Conservation (phyloP, 345 rosid species). For the Gossypioides kirkii region DNA sequence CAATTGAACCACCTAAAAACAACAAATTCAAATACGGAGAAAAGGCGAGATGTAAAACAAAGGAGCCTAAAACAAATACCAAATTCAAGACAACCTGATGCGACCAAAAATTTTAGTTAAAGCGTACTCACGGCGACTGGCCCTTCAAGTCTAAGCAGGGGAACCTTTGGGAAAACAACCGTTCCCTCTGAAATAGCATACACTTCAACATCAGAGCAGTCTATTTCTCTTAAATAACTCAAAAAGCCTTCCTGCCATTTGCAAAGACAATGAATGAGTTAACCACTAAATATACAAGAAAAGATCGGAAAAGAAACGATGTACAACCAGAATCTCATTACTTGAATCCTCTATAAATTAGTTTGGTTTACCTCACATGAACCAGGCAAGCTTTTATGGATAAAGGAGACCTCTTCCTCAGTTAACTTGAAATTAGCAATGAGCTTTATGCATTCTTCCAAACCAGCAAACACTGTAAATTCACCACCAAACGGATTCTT, state of each 20-base stretch:
- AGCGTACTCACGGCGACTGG: slow-evolving; percentile 79
- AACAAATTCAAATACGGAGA: slow-evolving; percentile 2
- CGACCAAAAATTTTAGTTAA: slow-evolving; percentile 6
- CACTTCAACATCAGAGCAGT: slow-evolving; percentile 86
- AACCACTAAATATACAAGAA: slow-evolving; percentile 8
- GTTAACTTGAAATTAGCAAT: slow-evolving; percentile 78
- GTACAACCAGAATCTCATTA: background rate
- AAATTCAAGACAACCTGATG: background rate
- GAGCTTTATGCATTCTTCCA: slow-evolving; percentile 88
- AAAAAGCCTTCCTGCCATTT: slow-evolving; percentile 65
- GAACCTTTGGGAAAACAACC: slow-evolving; percentile 90
- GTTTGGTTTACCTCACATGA: slow-evolving; percentile 61
- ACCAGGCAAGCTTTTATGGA: slow-evolving; percentile 54
- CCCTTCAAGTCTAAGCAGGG: slow-evolving; percentile 86
- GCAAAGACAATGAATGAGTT: slow-evolving; percentile 1
- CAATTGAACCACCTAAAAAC: slow-evolving; percentile 76
- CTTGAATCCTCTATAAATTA: background rate
- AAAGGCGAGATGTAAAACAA: background rate
- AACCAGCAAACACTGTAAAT: slow-evolving; percentile 87
- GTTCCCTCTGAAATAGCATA: slow-evolving; percentile 85
- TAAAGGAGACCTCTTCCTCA: slow-evolving; percentile 66
- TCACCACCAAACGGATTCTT: slow-evolving; percentile 97
- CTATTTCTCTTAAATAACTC: slow-evolving; percentile 70
- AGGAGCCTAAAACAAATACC: background rate
- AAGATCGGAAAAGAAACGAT: background rate